These are phyloP conservation scores for Mycena indigotica DNA, from an alignment of 768 basidiomycete species.

Conservation along the genomic window DNA sequence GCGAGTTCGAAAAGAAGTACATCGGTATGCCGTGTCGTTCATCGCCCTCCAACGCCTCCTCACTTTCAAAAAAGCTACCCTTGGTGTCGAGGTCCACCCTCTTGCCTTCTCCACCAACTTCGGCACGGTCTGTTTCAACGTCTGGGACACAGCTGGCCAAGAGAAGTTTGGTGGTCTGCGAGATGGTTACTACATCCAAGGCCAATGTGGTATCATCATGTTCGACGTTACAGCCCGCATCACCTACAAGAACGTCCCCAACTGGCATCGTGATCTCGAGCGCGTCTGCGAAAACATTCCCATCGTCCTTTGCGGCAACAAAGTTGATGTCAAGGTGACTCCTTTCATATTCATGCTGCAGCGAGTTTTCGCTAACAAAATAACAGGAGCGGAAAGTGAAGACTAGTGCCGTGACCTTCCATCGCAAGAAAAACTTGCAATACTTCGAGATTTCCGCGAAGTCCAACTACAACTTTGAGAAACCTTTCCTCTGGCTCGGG, in stretches of 20 bases:
- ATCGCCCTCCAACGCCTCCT: constrained; percentile 16
- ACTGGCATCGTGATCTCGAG: constrained; percentile 99
- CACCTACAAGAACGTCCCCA: constrained; percentile 99
- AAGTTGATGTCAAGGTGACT: constrained; percentile 95
- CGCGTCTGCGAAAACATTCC: constrained; percentile 99
- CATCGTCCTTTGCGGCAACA: constrained; percentile 99
- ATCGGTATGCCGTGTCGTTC: constrained; percentile 66
- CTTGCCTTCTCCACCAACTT: constrained; percentile 96
- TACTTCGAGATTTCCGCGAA: constrained; percentile 99
- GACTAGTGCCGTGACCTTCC: constrained; percentile 98
- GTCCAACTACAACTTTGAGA: constrained; percentile 99
- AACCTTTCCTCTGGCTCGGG: constrained; percentile 99
- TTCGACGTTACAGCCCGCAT: constrained; percentile 99
- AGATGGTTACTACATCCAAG: constrained; percentile 95
- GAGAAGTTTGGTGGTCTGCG: constrained; percentile 99
- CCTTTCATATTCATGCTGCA: constrained; percentile 11
- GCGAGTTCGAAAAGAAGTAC: constrained; percentile 99
- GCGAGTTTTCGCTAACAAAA: constrained; percentile 5
- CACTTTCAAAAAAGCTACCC: constrained; percentile 70
- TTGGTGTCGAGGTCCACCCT: constrained; percentile 99
- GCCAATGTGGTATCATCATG: constrained; percentile 99
- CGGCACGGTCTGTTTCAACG: constrained; percentile 98
- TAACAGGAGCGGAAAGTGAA: constrained; percentile 98
- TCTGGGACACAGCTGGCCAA: constrained; percentile 99
- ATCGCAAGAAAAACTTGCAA: constrained; percentile 99